Conservation (phyloP, 768 basidiomycete species). For the Hygrophorus pudorinus region DNA sequence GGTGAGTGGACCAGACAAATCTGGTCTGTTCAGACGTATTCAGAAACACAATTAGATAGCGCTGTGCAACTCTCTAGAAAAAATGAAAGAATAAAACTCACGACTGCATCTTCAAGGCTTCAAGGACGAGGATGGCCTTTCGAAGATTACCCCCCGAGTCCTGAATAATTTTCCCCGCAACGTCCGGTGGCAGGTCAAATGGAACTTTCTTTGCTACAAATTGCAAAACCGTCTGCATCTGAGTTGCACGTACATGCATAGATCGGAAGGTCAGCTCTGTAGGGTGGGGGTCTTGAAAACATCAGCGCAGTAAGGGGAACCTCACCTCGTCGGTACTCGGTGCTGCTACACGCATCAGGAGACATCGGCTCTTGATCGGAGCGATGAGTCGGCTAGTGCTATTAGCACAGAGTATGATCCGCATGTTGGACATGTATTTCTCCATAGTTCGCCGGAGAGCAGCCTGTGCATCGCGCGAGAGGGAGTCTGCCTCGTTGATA, state of each 20-base stretch:
- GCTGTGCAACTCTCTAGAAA: too few relatives aligned
- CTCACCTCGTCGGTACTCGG: slow-evolving; percentile 68
- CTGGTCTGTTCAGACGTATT: slow-evolving; percentile 49
- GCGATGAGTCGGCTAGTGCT: slow-evolving; percentile 93
- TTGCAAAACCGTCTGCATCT: slow-evolving; percentile 78
- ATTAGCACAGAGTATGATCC: slow-evolving; percentile 93
- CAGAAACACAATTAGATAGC: neutral
- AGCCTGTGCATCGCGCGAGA: slow-evolving; percentile 94
- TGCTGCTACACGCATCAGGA: slow-evolving; percentile 88
- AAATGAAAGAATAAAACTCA: slow-evolving; percentile 25
- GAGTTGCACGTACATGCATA: neutral
- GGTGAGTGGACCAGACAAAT: slow-evolving; percentile 63
- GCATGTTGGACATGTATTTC: slow-evolving; percentile 97
- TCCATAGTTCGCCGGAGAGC: slow-evolving; percentile 98
- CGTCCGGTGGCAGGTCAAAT: slow-evolving; percentile 74
- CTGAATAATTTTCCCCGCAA: slow-evolving; percentile 62
- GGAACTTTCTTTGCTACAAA: slow-evolving; percentile 57
- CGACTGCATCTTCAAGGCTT: slow-evolving; percentile 97
- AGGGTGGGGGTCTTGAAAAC: neutral
- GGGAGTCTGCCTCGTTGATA: slow-evolving; percentile 94
- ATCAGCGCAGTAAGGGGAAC: slow-evolving; percentile 3
- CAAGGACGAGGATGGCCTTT: slow-evolving; percentile 89
- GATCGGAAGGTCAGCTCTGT: neutral
- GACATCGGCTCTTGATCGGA: slow-evolving; percentile 91
- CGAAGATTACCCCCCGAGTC: slow-evolving; percentile 87